Evolutionary conservation across 768 basidiomycete species (phyloP).

Genomic region (Krasilnikovozyma curviuscula): DNA sequence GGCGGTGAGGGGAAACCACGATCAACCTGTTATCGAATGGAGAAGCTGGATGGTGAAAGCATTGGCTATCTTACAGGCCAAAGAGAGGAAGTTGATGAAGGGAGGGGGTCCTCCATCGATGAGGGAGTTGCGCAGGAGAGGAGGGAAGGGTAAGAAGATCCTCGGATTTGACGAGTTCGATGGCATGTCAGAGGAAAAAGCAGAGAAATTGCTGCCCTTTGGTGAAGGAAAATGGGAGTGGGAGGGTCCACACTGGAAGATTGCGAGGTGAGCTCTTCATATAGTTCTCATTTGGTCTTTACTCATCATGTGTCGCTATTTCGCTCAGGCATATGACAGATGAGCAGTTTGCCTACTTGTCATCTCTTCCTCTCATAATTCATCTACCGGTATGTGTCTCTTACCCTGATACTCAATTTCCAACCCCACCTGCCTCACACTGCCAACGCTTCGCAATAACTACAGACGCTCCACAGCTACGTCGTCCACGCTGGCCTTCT

Average conservation of each 20-base stretch:
- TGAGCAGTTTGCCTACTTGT: slow-evolving; percentile 49
- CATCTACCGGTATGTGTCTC: slow-evolving; percentile 27
- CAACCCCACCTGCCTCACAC: background rate
- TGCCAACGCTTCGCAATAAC: background rate
- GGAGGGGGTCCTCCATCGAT: background rate
- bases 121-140: no score
- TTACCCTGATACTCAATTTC: background rate
- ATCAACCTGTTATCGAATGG: slow-evolving; percentile 76
- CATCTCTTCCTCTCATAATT: slow-evolving; percentile 50
- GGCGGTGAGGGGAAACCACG: slow-evolving; percentile 91
- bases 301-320: background rate
- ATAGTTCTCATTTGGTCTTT: slow-evolving; percentile 1
- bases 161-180: background rate
- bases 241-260: slow-evolving; percentile 53
- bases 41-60: slow-evolving; percentile 48
- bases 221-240: slow-evolving; percentile 60
- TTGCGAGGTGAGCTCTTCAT: slow-evolving; percentile 42
- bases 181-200: slow-evolving; percentile 18
- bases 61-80: slow-evolving; percentile 12
- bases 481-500: slow-evolving; percentile 72
- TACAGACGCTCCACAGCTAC: slow-evolving; percentile 42
- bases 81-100: background rate
- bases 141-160: background rate
- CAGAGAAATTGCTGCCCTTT: slow-evolving; percentile 31
- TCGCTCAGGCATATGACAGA: slow-evolving; percentile 35